Evolutionary conservation across 176 grass and related monocot species (phyloP).

Genomic region (Dendrocalamus sinicus): DNA sequence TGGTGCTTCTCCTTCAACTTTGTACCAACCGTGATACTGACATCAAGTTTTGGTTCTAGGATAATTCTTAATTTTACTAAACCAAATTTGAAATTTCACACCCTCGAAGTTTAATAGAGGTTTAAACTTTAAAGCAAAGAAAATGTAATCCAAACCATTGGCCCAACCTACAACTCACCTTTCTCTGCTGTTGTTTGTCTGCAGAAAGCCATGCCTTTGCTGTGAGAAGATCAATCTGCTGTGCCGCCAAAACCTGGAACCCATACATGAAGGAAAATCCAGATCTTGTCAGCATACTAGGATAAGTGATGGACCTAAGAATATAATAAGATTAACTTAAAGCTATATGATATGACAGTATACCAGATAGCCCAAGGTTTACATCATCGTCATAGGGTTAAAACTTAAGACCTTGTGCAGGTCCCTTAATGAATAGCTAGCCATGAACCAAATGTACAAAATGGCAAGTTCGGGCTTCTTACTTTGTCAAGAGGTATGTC

Average conservation of each 20-base stretch:
- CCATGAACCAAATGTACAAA: constrained; percentile 26
- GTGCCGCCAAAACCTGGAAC: constrained; percentile 67
- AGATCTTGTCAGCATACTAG: constrained; percentile 6
- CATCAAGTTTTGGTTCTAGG: constrained; percentile 1
- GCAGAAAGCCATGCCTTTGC: constrained; percentile 81
- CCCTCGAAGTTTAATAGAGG: not conserved
- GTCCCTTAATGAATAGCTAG: constrained; percentile 12
- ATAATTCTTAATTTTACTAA: not conserved
- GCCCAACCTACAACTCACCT: constrained; percentile 49
- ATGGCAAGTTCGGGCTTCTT: constrained; percentile 30
- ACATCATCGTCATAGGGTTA: not conserved
- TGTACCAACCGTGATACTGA: not conserved
- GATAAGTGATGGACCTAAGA: not conserved
- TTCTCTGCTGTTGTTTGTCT: constrained; percentile 77
- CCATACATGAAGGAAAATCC: constrained; percentile 7
- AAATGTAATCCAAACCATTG: constrained; percentile 7
- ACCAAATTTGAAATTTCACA: not conserved
- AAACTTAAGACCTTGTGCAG: constrained; percentile 14
- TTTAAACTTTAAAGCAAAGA: not conserved
- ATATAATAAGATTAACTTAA: not conserved
- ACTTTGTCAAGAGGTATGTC: constrained; percentile 91
- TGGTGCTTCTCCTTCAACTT: constrained; percentile 1
- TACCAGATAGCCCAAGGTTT: constrained; percentile 15
- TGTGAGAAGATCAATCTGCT: constrained; percentile 81
- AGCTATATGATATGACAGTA: not conserved